phyloP scores from a whole-genome alignment of 805 yeast genomes.

The Metschnikowia peoriensis region DNA sequence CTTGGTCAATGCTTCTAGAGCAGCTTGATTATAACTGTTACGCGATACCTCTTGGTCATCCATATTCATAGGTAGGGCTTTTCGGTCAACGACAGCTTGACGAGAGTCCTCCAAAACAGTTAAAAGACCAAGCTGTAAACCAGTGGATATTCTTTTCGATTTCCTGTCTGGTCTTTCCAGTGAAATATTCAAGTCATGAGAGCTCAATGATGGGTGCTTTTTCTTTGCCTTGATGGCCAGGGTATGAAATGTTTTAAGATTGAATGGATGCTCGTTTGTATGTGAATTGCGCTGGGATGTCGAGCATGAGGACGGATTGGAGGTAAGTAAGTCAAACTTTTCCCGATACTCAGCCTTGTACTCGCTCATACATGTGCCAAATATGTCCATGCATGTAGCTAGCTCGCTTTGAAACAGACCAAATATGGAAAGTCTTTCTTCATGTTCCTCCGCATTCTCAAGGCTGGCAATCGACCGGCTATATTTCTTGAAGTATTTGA shows the following conservation, averaged over 20 bases:
- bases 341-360: conserved; percentile 16
- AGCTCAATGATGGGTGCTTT: conserved; percentile 18
- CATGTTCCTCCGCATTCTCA: conserved; percentile 30
- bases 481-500: conserved; percentile 38
- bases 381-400: conserved; percentile 26
- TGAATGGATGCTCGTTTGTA: conserved; percentile 12
- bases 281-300: conserved; percentile 21
- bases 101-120: conserved; percentile 38
- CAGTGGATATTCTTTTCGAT: conserved; percentile 33
- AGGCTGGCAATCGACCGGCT: conserved; percentile 28
- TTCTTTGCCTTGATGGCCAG: conserved; percentile 23
- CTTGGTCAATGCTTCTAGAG: conserved; percentile 36
- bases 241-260: conserved; percentile 37
- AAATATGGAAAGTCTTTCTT: conserved; percentile 38
- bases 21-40: conserved; percentile 35
- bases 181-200: background rate
- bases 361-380: conserved; percentile 29
- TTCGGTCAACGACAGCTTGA: background rate
- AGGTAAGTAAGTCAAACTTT: conserved; percentile 1
- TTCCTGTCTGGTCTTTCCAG: conserved; percentile 18
- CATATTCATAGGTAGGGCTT: background rate
- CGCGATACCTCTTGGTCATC: conserved; percentile 6
- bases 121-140: conserved; percentile 36
- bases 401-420: conserved; percentile 36
- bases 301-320: conserved; percentile 17